Evolutionary conservation across 1,284 basidiomycete genomes (phyloP).

Genomic region (Uromyces viciae-fabae): DNA sequence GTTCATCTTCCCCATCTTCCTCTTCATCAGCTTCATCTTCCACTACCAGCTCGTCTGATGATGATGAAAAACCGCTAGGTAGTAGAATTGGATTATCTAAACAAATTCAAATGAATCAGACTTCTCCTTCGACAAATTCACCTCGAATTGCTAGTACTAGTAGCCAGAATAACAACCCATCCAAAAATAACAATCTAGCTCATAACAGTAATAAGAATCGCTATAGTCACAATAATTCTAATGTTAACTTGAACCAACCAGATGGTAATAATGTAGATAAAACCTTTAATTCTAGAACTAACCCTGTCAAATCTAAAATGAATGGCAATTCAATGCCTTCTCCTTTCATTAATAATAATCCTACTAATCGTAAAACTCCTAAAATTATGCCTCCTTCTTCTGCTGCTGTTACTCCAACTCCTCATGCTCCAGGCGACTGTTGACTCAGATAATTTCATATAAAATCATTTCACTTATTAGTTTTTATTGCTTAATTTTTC

Average conservation of each 20-base stretch:
- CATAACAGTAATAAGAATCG: too few relatives aligned
- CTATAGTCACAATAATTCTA: not conserved
- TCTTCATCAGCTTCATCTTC: not conserved
- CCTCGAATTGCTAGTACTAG: not conserved
- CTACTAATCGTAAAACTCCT: not conserved
- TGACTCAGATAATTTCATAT: too few relatives aligned
- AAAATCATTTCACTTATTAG: not conserved
- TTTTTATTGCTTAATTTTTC: not conserved
- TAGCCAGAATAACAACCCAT: too few relatives aligned
- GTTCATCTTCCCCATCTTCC: not conserved
- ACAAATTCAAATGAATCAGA: not conserved
- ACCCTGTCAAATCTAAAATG: not conserved
- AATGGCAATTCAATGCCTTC: too few relatives aligned
- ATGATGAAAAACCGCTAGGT: constrained; percentile 33
- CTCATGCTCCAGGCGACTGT: not conserved
- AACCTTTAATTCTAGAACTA: not conserved
- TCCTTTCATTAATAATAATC: not conserved
- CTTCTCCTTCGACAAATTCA: not conserved
- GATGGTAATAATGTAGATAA: too few relatives aligned
- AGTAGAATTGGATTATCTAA: not conserved
- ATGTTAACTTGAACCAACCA: not conserved
- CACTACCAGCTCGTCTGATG: not conserved
- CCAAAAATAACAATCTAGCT: too few relatives aligned
- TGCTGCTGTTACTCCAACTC: not conserved
- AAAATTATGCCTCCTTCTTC: not conserved